Evolutionary conservation across 1,284 basidiomycete species (phyloP), one percentile per base, ranked within the genome.

Genomic region (Leccinum subspadiceum): DNA sequence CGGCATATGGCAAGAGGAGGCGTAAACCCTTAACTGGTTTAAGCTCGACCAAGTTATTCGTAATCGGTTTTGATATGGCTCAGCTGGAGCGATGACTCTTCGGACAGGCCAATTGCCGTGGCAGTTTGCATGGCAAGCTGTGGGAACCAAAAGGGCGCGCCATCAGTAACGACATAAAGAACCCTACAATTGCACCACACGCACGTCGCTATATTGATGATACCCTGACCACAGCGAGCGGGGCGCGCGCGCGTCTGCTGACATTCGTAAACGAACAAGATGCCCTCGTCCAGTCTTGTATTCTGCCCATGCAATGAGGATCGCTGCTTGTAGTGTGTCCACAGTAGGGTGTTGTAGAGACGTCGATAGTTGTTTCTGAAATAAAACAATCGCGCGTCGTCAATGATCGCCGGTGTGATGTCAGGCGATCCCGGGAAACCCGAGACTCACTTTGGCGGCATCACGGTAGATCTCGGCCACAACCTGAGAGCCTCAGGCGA

Each of bases 261-360:
- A 48, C 12, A 7, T 50, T 24, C 22, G 22, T 26, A 24, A 26
- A 24, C 60, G 44, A 50, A 35, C 39, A 54, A 26, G 79, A 63
- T 77, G 73, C 56, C 79, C 76, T 56, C 83, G 78, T 62, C 82
- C 81, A 64, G 78, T 78, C 68, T 85, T 87, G 71, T 85, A 86
- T 69, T 92, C 89, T 20, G 80, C 80, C 88, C 89, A 92, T 44
- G 87, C 81, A 41, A 92, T 75, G 39, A 91, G 77, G 69, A 92
- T 87, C 56, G 87, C 71, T 15, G 84, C 83, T 64, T 92, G 26
- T 26, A 92, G 73, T 13, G 83, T 85, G 60, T 90, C 88, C 61
- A 91, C 73, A 31, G 80, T 79, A 4, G 85, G 82, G 26, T 81
- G 76, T 59, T 85, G 82, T 31, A 79, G 77, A 53, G 82, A 75